Percentiles rank a stretch among this genome's conserved stretches.
Conservation (phyloP, 1,139 yeast species). For the Lodderomyces margitis region DNA sequence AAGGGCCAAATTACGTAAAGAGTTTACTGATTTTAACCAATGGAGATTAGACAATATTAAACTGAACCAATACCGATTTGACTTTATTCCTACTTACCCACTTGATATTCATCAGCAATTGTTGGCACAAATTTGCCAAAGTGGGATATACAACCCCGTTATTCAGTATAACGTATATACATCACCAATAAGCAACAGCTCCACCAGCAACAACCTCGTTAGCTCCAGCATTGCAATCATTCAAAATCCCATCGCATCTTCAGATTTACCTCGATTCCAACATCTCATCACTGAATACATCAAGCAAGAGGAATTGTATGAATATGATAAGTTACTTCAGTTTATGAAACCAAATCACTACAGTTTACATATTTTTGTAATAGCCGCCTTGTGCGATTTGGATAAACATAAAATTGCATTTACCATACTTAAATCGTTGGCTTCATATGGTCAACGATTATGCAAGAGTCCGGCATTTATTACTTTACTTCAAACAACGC, state of each 20-base stretch:
- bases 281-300: constrained; percentile 21
- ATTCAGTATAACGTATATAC: constrained; percentile 29
- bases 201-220: too few relatives aligned
- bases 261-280: constrained; percentile 34
- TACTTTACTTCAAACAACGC: constrained; percentile 7
- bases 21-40: constrained; percentile 2
- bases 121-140: constrained; percentile 12
- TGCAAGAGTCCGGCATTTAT: constrained; percentile 10
- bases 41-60: constrained; percentile 29
- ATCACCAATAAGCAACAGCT: too few relatives aligned
- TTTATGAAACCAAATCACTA: constrained; percentile 21
- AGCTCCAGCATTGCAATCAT: constrained; percentile 21
- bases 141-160: constrained; percentile 26
- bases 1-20: background rate
- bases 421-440: constrained; percentile 21
- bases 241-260: constrained; percentile 24
- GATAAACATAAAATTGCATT: constrained; percentile 27
- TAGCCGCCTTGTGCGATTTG: constrained; percentile 28
- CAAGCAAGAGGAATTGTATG: background rate
- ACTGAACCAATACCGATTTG: constrained; percentile 12
- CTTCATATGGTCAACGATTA: background rate
- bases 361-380: constrained; percentile 25
- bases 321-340: constrained; percentile 5
- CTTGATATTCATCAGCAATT: constrained; percentile 22
- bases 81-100: background rate